A percentile compares a stretch with the other conserved stretches of the same genome.
Evolutionary conservation across 768 basidiomycete species (phyloP).

Genomic region (Rhizopogon vulgaris): DNA sequence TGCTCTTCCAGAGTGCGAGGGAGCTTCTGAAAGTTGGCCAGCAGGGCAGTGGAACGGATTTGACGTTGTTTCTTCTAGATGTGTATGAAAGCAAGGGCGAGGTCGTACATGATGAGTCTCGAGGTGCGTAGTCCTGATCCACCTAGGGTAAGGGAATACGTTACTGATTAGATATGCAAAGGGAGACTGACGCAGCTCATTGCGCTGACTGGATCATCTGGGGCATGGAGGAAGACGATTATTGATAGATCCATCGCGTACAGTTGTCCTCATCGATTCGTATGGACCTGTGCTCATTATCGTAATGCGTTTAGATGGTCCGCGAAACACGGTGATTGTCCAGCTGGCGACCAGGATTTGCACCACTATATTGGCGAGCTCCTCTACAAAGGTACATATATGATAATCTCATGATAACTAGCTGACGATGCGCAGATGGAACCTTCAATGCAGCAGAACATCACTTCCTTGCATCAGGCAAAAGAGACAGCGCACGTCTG

Average conservation of each 20-base stretch:
- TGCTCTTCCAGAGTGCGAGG: conserved; percentile 85
- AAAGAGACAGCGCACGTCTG: conserved; percentile 80
- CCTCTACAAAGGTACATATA: conserved; percentile 64
- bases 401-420: background rate
- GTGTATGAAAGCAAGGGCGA: conserved; percentile 77
- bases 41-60: conserved; percentile 85
- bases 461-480: conserved; percentile 81
- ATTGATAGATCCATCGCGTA: conserved; percentile 82
- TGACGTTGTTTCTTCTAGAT: conserved; percentile 72
- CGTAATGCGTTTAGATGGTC: conserved; percentile 63
- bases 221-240: conserved; percentile 86
- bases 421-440: conserved; percentile 47
- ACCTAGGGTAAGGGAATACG: conserved; percentile 3
- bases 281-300: conserved; percentile 11
- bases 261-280: conserved; percentile 23
- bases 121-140: conserved; percentile 48
- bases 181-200: conserved; percentile 89
- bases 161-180: conserved; percentile 23
- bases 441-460: conserved; percentile 69
- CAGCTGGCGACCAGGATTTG: conserved; percentile 82
- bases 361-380: conserved; percentile 90
- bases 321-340: conserved; percentile 66
- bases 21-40: conserved; percentile 87
- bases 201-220: conserved; percentile 72
- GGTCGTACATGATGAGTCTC: conserved; percentile 64